Evolutionary conservation across 805 yeast species (phyloP).

Genomic region (Debaryomyces tyrocola): DNA sequence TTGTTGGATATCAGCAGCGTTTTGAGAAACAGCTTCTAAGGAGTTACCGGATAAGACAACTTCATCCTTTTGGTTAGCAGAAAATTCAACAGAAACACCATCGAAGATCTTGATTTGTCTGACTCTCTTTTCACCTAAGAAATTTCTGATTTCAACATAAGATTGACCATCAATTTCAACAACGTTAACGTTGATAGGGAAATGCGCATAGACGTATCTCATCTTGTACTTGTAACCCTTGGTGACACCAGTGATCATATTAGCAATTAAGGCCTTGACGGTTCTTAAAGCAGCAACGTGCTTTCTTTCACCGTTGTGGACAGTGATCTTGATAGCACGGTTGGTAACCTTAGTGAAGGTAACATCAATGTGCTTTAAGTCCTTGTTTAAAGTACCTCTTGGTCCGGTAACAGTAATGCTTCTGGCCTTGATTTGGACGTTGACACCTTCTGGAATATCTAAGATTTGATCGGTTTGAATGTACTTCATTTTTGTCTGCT

Average conservation of each 20-base stretch:
- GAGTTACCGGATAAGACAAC: constrained; percentile 92
- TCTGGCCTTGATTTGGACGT: constrained; percentile 90
- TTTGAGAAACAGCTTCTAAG: constrained; percentile 94
- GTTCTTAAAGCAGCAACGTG: constrained; percentile 99
- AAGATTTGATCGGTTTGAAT: constrained; percentile 83
- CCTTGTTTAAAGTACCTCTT: constrained; percentile 91
- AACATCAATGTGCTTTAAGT: constrained; percentile 92
- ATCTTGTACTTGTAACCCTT: constrained; percentile 99
- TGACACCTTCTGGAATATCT: constrained; percentile 89
- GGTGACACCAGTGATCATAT: constrained; percentile 98
- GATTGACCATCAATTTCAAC: constrained; percentile 72
- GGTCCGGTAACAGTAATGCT: constrained; percentile 90
- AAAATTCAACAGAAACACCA: constrained; percentile 85
- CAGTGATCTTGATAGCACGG: constrained; percentile 80
- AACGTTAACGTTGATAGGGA: constrained; percentile 98
- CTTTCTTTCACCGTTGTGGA: constrained; percentile 99
- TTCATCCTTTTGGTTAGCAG: constrained; percentile 91
- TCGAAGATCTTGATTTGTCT: constrained; percentile 83
- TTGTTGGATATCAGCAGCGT: constrained; percentile 98
- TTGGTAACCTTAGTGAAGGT: constrained; percentile 79
- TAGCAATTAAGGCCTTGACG: constrained; percentile 90
- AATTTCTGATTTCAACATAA: constrained; percentile 96
- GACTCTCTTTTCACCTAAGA: constrained; percentile 98
- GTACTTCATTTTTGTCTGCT: constrained; percentile 59
- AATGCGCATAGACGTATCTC: constrained; percentile 99